Conservation (phyloP, 1,284 basidiomycete species). For the Tylopilus orsonianus region DNA sequence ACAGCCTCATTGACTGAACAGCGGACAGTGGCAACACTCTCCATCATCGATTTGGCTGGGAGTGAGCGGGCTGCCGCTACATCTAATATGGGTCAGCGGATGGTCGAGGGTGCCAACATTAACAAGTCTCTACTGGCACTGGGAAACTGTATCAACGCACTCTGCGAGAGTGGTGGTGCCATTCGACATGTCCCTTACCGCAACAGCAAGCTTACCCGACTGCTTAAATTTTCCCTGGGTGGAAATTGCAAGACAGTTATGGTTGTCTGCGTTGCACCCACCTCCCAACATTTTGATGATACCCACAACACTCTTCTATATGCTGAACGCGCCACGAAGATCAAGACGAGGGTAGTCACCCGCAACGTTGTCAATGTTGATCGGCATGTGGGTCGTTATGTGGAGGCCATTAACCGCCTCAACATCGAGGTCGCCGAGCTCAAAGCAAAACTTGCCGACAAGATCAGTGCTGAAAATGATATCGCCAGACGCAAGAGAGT, state of each 20-base stretch:
- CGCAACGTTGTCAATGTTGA: constrained; percentile 93
- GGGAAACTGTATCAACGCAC: constrained; percentile 95
- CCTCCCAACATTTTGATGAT: constrained; percentile 93
- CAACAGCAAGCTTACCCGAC: constrained; percentile 93
- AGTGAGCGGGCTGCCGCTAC: constrained; percentile 95
- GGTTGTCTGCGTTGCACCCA: constrained; percentile 95
- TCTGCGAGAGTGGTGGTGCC: constrained; percentile 86
- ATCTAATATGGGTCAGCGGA: constrained; percentile 93
- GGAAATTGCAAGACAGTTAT: constrained; percentile 98
- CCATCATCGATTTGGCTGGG: constrained; percentile 95
- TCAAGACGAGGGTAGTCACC: constrained; percentile 92
- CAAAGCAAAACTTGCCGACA: constrained; percentile 79
- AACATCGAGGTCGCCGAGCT: constrained; percentile 84
- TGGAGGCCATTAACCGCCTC: constrained; percentile 89
- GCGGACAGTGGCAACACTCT: constrained; percentile 83
- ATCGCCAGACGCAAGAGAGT: constrained; percentile 61
- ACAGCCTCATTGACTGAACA: constrained; percentile 80
- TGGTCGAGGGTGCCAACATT: constrained; percentile 97
- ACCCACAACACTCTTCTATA: constrained; percentile 96
- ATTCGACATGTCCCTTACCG: constrained; percentile 90
- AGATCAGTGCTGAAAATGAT: constrained; percentile 60
- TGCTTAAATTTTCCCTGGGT: constrained; percentile 94
- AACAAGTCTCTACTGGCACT: constrained; percentile 95
- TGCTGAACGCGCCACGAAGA: constrained; percentile 94
- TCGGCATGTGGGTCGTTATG: constrained; percentile 90